Base-by-base conservation (phyloP, 129 eudicot genomes). In the Helianthus tuberosus region DNA sequence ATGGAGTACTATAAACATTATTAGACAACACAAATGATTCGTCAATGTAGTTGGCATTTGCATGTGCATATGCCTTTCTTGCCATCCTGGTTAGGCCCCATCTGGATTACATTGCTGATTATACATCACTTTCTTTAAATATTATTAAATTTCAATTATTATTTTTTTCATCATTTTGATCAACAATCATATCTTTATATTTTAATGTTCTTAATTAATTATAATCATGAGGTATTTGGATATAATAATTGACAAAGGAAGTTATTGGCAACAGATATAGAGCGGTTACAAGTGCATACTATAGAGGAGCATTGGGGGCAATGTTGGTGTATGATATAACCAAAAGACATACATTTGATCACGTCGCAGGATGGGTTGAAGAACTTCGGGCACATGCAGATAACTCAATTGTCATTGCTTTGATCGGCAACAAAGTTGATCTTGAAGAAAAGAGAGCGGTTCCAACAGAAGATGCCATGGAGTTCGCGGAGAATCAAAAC, bases 251-350 rank as follows among this genome's bases (percentile, higher is more conserved):
- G 36, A 51, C 43, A 64, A 58, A 8, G 5, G 3, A 68, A 25
- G 23, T 52, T 83, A 15, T 55, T 38, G 17, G 4, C 13, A 23
- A 64, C 48, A 91, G 96, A 87, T 91, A 91, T 71, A 81, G 97
- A 74, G 97, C 97, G 2, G 93, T 91, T 12, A 89, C 97, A 69
- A 91, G 97, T 71, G 96, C 96, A 49, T 91, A 91, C 68, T 91
- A 91, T 75, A 86, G 97, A 79, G 97, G 97, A 11, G 96, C 97
- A 17, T 77, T 91, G 20, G 97, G 97, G 71, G 97, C 97, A 44
- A 72, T 91, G 86, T 51, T 91, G 82, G 88, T 89, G 36, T 91
- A 91, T 79, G 97, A 91, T 77, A 82, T 89, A 46, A 86, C 96
- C 41, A 89, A 91, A 69, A 70, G 97, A 64, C 86, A 84, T 17